Evolutionary conservation across 108 stramenopile genomes (phyloP), one percentile per base, ranked within the genome.

Genomic region (Licmophora abbreviata): DNA sequence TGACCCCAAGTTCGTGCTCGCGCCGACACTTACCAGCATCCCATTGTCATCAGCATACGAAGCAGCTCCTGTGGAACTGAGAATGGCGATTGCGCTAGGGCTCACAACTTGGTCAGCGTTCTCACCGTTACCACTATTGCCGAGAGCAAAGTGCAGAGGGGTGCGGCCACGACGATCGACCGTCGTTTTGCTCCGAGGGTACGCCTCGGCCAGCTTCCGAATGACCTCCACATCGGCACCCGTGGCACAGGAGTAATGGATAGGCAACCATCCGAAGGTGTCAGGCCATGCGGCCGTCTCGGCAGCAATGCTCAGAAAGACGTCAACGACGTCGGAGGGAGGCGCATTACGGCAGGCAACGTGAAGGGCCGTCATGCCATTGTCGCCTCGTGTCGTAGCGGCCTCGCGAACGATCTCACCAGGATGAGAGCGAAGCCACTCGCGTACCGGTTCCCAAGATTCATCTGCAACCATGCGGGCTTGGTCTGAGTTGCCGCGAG

Each of bases 231-330:
- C 30, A 20, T 60, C 56, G n/a, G 82, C 72, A 0, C 74, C 82
- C 31, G 68, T 79, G 12, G 80, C 82, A 60, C 80, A 81, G 0
- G 82, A 79, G 63, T 83, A 83, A 63, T 90, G 88, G 24, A 90
- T 59, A 0, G 88, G 84, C 5, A 90, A 52, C 83, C 88, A 85
- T 0, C 84, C 82, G 51, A 75, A 74, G 38, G 54, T 50, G 61
- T 85, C 83, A 1, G 75, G 73, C 79, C 83, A 84, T 11, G 45
- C 57, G 20, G 55, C 75, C 8, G 61, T 61, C 8, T 79, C 77
- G 0, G 33, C 58, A 9, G 71, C 74, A 44, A 77, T 76, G 38
- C 59, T 66, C 3, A 85, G 48, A 28, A 85, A 61, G 23, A 67
- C 58, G 35, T 72, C 44, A 42, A 79, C 64, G 17, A 78, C 60